Evolutionary conservation across 768 basidiomycete genomes (phyloP).

Genomic region (Lentinus brumalis): DNA sequence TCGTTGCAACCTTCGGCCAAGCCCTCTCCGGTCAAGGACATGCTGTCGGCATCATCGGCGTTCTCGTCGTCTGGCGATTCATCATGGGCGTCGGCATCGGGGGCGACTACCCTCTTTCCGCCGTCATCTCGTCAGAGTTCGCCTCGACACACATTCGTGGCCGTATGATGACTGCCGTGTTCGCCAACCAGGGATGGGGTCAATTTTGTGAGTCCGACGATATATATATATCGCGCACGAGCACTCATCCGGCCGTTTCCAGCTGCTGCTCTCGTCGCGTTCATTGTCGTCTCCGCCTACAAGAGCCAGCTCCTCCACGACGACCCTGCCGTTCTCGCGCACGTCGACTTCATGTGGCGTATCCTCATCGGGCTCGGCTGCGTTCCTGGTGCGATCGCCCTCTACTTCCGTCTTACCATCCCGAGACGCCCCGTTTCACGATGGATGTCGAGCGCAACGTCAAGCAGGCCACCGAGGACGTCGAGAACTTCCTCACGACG

Average conservation of each 20-base stretch:
- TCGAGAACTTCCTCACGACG: constrained; percentile 62
- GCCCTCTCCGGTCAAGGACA: constrained; percentile 70
- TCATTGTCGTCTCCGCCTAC: constrained; percentile 68
- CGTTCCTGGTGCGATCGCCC: constrained; percentile 76
- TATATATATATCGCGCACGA: not conserved
- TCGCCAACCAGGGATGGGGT: constrained; percentile 87
- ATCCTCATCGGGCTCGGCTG: constrained; percentile 87
- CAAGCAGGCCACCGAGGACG: constrained; percentile 71
- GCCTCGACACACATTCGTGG: constrained; percentile 77
- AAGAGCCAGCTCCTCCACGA: constrained; percentile 57
- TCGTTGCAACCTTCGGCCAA: constrained; percentile 77
- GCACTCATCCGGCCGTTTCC: not conserved
- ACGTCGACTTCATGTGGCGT: constrained; percentile 83
- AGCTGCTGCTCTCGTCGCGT: constrained; percentile 68
- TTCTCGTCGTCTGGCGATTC: constrained; percentile 83
- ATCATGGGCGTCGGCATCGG: constrained; percentile 84
- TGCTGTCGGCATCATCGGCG: constrained; percentile 73
- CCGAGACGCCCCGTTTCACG: constrained; percentile 88
- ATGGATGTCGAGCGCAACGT: constrained; percentile 92
- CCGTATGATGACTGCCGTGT: constrained; percentile 88
- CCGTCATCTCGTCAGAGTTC: constrained; percentile 90
- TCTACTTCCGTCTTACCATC: constrained; percentile 93
- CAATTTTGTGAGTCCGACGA: constrained; percentile 56
- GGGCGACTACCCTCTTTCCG: constrained; percentile 85
- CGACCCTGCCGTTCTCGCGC: constrained; percentile 39